A percentile compares a stretch with the other conserved stretches of the same genome.
phyloP scores from a whole-genome alignment of 495 filamentous ascomycete species.

The Hypoxylon cercidicola region DNA sequence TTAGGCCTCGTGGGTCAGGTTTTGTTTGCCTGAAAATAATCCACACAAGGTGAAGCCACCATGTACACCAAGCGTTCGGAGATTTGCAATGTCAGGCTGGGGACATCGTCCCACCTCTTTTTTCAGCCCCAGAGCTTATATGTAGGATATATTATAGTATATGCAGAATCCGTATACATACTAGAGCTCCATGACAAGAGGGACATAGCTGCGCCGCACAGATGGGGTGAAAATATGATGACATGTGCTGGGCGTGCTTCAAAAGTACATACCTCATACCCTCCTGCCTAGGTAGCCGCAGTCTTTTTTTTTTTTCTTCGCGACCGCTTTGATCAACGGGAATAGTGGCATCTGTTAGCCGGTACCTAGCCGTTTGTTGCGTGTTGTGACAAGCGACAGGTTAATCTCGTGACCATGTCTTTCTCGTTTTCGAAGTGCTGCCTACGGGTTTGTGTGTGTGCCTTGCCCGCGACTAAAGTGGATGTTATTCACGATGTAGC shows the following conservation, averaged over 20 bases:
- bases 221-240: not conserved
- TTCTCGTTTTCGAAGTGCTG: too few species aligned
- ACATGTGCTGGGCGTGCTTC: not conserved
- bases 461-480: not conserved
- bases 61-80: not conserved
- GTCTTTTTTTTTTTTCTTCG: too few species aligned
- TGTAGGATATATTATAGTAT: too few species aligned
- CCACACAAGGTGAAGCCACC: too few species aligned
- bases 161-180: too few species aligned
- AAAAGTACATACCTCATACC: not conserved
- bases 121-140: slow-evolving; percentile 3
- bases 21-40: too few species aligned
- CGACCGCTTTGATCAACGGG: too few species aligned
- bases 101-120: slow-evolving; percentile 10
- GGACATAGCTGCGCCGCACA: not conserved
- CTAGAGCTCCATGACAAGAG: too few species aligned
- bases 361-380: too few species aligned
- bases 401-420: too few species aligned
- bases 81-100: slow-evolving; percentile 31
- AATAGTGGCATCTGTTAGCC: too few species aligned
- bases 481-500: not conserved
- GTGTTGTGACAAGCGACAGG: too few species aligned
- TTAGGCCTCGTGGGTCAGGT: slow-evolving; percentile 3
- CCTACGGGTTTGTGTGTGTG: not conserved
- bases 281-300: not conserved